Base-by-base conservation (phyloP, 305 asterid species). In the Fraxinus greggii region DNA sequence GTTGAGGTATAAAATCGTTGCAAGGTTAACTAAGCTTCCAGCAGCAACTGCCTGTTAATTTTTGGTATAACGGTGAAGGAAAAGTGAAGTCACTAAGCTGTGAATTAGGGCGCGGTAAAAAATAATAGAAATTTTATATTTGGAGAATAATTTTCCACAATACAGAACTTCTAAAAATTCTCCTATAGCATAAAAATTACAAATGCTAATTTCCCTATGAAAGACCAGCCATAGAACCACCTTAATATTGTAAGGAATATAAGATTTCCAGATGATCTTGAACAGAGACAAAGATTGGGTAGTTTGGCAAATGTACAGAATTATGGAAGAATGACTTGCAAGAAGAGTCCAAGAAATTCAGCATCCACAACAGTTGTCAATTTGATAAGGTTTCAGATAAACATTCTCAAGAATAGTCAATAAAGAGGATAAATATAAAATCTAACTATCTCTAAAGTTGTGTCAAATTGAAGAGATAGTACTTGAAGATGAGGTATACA, bases 1-100 rank as follows among this genome's bases (percentile, higher is more conserved):
- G 78, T 94, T 94, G 76, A 94, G 76, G 84, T 94, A 86, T 72
- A 96, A 83, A 54, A 96, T 82, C 5, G 99, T 96, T 29, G 98
- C 98, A 79, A 96, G 97, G 90, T 96, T 96, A 67, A 94, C 80
- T 85, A 96, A 93, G 90, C 99, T 96, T 88, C 99, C 99, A 84
- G 97, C 98, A 80, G 97, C 99, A 83, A 94, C 91, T 10, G 94
- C 98, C 98, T 95, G 94, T 88, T 72, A 63, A 85, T 79, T 51
- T 76, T 80, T 73, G 23, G 72, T 77, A 65, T 45, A 21, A 23
- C 2, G 0, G 7, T 32, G 74, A 21, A 45, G 63, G 38, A 8
- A 29, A 17, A 13, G 33, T 28, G 40, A 28, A 54, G 73, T 82
- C 67, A 82, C 15, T 82, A 77, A 72, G 45, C 78, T 76, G 73